Conservation (phyloP, 345 rosid species). For the Gossypium herbaceum region DNA sequence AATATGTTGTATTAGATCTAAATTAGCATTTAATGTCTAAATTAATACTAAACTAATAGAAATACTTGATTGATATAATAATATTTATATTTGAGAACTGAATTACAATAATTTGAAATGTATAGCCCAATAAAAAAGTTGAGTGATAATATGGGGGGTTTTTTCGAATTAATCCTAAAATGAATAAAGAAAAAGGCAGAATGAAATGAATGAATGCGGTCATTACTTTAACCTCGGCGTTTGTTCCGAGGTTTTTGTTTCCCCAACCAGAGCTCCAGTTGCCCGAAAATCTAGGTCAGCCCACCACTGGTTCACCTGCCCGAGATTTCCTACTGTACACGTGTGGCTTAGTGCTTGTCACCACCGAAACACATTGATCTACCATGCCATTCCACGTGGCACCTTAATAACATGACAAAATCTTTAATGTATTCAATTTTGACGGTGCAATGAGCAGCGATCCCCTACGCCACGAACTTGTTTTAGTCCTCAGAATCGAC, state of each 20-base stretch:
- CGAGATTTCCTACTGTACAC: conserved; percentile 24
- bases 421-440: neutral
- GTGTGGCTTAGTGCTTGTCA: conserved; percentile 25
- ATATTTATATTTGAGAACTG: too few relatives aligned
- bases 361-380: conserved; percentile 3
- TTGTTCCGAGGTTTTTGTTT: conserved; percentile 31
- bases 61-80: too few relatives aligned
- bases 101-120: too few relatives aligned
- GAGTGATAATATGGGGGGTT: too few relatives aligned
- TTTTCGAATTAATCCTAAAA: too few relatives aligned
- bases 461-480: neutral
- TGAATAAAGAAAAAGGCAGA: too few relatives aligned
- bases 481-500: neutral
- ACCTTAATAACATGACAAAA: neutral
- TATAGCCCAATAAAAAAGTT: too few relatives aligned
- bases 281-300: conserved; percentile 29
- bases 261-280: conserved; percentile 21
- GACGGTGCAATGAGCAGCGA: conserved; percentile 7
- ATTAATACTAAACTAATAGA: too few relatives aligned
- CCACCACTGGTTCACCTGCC: neutral
- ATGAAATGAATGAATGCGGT: neutral
- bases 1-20: too few relatives aligned
- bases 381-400: neutral
- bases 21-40: too few relatives aligned
- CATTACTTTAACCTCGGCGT: conserved; percentile 12